Evolutionary conservation across 176 grass and related monocot species (phyloP).

Genomic region (Ensete glaucum): DNA sequence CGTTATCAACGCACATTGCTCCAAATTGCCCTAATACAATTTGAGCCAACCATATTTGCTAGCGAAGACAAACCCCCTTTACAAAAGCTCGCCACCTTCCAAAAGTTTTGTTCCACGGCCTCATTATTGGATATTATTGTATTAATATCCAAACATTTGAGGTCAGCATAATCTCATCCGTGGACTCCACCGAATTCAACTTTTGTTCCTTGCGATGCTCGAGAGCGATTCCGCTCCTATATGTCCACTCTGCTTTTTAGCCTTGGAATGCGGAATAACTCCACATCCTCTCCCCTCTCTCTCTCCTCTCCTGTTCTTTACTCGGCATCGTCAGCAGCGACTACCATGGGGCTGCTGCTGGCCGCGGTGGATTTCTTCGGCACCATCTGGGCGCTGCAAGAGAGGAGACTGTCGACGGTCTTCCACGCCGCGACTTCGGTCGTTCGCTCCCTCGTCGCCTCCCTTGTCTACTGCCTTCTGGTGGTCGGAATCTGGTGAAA

Average conservation of each 20-base stretch:
- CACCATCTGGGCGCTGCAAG: slow-evolving; percentile 4
- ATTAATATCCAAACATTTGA: no score
- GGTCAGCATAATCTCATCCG: no score
- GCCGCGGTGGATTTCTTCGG: background rate
- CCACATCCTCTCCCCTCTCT: background rate
- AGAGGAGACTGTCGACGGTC: slow-evolving; percentile 10
- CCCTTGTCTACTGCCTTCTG: background rate
- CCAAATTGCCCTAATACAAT: no score
- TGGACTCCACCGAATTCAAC: no score
- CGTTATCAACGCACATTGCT: no score
- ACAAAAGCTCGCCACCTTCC: no score
- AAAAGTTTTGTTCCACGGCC: no score
- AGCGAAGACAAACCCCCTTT: no score
- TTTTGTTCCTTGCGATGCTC: no score
- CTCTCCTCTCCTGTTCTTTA: background rate
- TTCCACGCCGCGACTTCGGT: slow-evolving; percentile 3
- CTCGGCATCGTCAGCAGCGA: background rate
- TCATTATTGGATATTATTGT: no score
- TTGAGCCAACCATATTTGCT: no score
- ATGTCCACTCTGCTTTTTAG: background rate
- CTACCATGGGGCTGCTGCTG: background rate
- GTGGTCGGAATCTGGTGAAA: background rate
- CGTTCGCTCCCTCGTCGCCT: background rate
- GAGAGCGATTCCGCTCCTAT: background rate
- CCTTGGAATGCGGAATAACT: background rate